phyloP scores from a whole-genome alignment of 2,329 filamentous ascomycete species.

The Orbilia javanica region DNA sequence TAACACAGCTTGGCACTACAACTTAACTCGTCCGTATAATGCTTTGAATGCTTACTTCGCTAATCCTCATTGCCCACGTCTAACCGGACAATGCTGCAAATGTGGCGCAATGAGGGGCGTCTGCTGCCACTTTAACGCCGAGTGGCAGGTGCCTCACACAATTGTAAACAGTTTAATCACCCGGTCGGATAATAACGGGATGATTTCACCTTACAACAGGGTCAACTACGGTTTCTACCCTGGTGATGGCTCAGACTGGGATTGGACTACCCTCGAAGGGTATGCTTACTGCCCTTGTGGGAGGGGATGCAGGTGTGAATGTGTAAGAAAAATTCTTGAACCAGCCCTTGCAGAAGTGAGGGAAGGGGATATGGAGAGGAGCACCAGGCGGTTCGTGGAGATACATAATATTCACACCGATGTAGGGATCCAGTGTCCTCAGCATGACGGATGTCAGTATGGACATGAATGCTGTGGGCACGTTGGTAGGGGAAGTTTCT shows the following conservation, averaged over 20 bases:
- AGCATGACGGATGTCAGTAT: background rate
- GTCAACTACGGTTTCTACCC: slow-evolving; percentile 7
- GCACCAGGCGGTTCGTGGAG: slow-evolving; percentile 29
- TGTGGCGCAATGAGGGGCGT: slow-evolving; percentile 39
- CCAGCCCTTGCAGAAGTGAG: background rate
- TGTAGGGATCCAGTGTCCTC: slow-evolving; percentile 13
- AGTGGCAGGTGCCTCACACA: slow-evolving; percentile 30
- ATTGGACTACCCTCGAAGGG: slow-evolving; percentile 9
- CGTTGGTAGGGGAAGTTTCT: slow-evolving; percentile 26
- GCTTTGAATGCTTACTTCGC: slow-evolving; percentile 23
- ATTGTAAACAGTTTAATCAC: slow-evolving; percentile 18
- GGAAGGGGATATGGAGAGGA: slow-evolving; percentile 28
- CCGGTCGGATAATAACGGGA: background rate
- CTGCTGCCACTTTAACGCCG: slow-evolving; percentile 35
- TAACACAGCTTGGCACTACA: slow-evolving; percentile 5
- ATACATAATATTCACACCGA: slow-evolving; percentile 41
- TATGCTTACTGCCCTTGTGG: slow-evolving; percentile 44
- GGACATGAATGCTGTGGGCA: slow-evolving; percentile 10
- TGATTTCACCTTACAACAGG: background rate
- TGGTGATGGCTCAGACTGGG: background rate
- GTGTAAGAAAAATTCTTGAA: slow-evolving; percentile 30
- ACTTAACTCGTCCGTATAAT: background rate
- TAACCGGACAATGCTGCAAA: slow-evolving; percentile 47
- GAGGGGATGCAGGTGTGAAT: slow-evolving; percentile 45
- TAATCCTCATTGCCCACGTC: slow-evolving; percentile 43